Evolutionary conservation across 2,329 filamentous ascomycete genomes (phyloP).

Genomic region (Fusarium sp.): DNA sequence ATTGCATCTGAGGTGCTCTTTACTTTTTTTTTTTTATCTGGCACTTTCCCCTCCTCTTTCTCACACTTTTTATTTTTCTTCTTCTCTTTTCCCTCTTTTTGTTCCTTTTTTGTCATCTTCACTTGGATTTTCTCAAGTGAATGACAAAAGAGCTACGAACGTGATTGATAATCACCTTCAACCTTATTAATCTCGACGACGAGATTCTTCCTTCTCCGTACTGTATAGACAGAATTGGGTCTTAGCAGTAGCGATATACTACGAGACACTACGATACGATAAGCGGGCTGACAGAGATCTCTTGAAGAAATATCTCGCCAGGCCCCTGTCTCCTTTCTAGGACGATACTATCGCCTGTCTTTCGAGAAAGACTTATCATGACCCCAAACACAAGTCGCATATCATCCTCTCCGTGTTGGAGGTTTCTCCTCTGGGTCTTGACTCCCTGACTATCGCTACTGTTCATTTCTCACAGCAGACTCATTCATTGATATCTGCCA

Average conservation of each 20-base stretch:
- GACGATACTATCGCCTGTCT: conserved; percentile 21
- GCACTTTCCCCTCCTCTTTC: conserved; percentile 4
- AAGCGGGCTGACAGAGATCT: conserved; percentile 35
- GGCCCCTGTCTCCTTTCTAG: conserved; percentile 33
- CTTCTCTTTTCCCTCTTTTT: not conserved
- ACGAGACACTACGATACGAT: conserved; percentile 15
- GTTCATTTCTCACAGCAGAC: not conserved
- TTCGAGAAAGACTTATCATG: conserved; percentile 52
- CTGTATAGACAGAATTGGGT: conserved; percentile 23
- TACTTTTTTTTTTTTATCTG: conserved; percentile 13
- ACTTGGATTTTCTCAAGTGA: conserved; percentile 37
- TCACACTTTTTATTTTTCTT: conserved; percentile 1
- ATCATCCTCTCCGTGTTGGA: conserved; percentile 56
- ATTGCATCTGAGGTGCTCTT: conserved; percentile 22
- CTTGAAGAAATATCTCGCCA: conserved; percentile 16
- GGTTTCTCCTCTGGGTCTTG: conserved; percentile 54
- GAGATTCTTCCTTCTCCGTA: conserved; percentile 21
- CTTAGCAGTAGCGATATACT: conserved; percentile 20
- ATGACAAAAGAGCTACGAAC: conserved; percentile 23
- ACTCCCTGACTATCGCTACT: conserved; percentile 52
- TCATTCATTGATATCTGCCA: conserved; percentile 8
- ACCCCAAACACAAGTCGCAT: conserved; percentile 52
- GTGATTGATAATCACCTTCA: conserved; percentile 17
- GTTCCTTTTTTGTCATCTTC: conserved; percentile 33
- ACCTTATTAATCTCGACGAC: conserved; percentile 10